Evolutionary conservation across 1,139 yeast species (phyloP).

Genomic region (Pichia sp.): DNA sequence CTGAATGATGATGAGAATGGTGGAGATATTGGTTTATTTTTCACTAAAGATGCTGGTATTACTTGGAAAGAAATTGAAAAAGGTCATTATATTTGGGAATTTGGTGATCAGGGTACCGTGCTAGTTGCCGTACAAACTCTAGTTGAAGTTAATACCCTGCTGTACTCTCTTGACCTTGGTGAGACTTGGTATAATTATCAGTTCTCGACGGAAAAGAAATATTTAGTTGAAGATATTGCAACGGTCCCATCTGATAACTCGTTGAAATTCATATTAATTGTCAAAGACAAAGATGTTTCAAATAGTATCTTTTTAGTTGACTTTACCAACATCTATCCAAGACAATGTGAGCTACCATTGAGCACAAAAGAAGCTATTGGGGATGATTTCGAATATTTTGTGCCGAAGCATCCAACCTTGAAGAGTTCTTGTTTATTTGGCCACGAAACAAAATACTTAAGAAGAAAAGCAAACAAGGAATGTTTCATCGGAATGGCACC

Average conservation of each 20-base stretch:
- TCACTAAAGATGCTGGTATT: constrained; percentile 84
- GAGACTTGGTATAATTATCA: constrained; percentile 62
- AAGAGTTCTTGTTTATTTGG: constrained; percentile 79
- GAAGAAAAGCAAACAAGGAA: constrained; percentile 59
- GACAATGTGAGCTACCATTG: constrained; percentile 70
- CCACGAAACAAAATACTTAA: constrained; percentile 72
- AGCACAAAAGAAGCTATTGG: constrained; percentile 44
- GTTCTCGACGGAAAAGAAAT: constrained; percentile 52
- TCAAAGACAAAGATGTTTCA: constrained; percentile 38
- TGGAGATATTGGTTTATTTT: constrained; percentile 49
- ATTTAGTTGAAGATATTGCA: constrained; percentile 66
- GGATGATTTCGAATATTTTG: constrained; percentile 79
- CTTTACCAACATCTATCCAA: constrained; percentile 56
- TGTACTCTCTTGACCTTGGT: constrained; percentile 79
- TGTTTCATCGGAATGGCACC: constrained; percentile 85
- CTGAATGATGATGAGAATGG: constrained; percentile 41
- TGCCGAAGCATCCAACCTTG: constrained; percentile 66
- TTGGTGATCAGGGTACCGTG: constrained; percentile 90
- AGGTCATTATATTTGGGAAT: constrained; percentile 88
- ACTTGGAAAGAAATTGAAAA: constrained; percentile 78
- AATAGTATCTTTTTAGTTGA: constrained; percentile 55
- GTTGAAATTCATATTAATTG: constrained; percentile 60
- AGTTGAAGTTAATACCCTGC: constrained; percentile 53
- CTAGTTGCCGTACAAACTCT: constrained; percentile 63
- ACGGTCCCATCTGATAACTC: constrained; percentile 92